phyloP scores from a whole-genome alignment of 352 stramenopile genomes.

The Phytopythium litorale region DNA sequence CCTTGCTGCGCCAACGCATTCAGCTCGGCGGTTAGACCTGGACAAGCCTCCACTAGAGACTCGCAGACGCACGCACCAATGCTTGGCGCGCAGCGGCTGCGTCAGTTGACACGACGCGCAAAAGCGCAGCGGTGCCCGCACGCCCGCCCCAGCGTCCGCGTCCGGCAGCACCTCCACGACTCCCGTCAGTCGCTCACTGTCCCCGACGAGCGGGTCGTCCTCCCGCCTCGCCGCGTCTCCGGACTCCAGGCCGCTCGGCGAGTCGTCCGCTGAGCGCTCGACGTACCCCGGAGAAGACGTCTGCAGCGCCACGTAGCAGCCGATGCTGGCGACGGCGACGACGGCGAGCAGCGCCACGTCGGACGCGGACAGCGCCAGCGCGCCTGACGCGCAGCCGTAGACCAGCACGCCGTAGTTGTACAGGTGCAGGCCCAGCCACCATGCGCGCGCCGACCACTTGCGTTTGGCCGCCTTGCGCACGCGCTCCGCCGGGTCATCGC shows the following conservation, averaged over 20 bases:
- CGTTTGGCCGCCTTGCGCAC: slow-evolving; percentile 31
- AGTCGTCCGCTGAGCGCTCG: neutral
- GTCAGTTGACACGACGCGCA: slow-evolving; percentile 57
- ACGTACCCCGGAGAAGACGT: slow-evolving; percentile 60
- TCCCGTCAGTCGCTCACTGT: neutral
- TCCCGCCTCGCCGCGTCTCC: slow-evolving; percentile 6
- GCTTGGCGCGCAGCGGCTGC: slow-evolving; percentile 65
- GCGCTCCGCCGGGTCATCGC: slow-evolving; percentile 16
- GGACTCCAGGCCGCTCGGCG: slow-evolving; percentile 16
- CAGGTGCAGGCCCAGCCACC: slow-evolving; percentile 64
- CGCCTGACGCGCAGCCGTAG: slow-evolving; percentile 29
- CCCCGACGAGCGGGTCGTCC: slow-evolving; percentile 6
- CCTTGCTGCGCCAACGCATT: slow-evolving; percentile 37
- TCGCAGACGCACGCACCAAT: slow-evolving; percentile 37
- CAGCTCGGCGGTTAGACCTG: neutral
- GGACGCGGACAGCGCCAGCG: slow-evolving; percentile 22
- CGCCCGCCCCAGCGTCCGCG: slow-evolving; percentile 25
- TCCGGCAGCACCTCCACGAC: neutral
- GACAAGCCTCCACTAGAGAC: neutral
- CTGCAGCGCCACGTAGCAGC: slow-evolving; percentile 54
- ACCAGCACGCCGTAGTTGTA: slow-evolving; percentile 51
- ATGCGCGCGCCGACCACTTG: slow-evolving; percentile 63
- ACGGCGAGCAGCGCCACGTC: slow-evolving; percentile 36
- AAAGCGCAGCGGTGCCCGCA: slow-evolving; percentile 29
- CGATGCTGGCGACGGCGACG: slow-evolving; percentile 34